A percentile compares a stretch with the other conserved stretches of the same genome.
These are phyloP conservation scores for Boletus vinaceobasis DNA, from an alignment of 768 basidiomycete species.

Conservation along the genomic window DNA sequence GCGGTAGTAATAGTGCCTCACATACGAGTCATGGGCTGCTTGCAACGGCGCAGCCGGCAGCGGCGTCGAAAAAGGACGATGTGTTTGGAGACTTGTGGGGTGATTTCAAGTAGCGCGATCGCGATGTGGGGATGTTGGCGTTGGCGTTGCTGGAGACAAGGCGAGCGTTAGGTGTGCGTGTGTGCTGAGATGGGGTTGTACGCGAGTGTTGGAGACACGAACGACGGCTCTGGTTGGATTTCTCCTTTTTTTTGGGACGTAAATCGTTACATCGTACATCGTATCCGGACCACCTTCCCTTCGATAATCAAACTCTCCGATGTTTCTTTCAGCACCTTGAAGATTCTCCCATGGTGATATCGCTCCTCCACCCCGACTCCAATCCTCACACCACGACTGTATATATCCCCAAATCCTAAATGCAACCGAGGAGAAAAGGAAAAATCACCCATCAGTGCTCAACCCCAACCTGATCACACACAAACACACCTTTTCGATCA, in stretches of 20 bases:
- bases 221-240: not conserved
- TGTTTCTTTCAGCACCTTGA: not conserved
- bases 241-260: not conserved
- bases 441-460: not conserved
- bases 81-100: constrained; percentile 84
- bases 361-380: no score
- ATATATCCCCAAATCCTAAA: not conserved
- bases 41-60: constrained; percentile 25
- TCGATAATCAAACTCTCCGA: not conserved
- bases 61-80: constrained; percentile 63
- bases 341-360: not conserved
- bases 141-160: not conserved
- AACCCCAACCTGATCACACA: not conserved
- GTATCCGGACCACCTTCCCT: not conserved
- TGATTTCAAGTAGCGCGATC: constrained; percentile 56
- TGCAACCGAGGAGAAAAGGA: not conserved
- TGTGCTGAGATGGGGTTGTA: not conserved
- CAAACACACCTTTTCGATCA: constrained; percentile 66
- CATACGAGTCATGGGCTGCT: constrained; percentile 37
- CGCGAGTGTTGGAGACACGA: not conserved
- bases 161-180: not conserved
- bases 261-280: not conserved
- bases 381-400: not conserved
- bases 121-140: not conserved
- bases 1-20: constrained; percentile 31